Base-by-base conservation (phyloP, 2,329 filamentous ascomycete genomes). In the Sporothrix inflata region DNA sequence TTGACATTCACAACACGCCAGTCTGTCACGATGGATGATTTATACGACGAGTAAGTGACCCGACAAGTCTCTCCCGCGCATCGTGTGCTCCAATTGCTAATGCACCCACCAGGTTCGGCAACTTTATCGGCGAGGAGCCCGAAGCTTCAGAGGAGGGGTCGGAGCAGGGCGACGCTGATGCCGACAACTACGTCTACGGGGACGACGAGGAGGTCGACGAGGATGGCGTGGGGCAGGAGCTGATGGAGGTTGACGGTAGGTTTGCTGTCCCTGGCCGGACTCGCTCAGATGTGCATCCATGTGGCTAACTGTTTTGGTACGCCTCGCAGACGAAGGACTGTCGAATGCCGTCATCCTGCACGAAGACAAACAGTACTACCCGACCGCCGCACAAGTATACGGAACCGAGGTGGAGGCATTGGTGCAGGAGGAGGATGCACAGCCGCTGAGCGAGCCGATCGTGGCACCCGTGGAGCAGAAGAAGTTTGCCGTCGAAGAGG, bases 351-450 rank as follows among this genome's bases (percentile, higher is more conserved):
- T 99, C n/a, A 88, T 99, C 72, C 88, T 99, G 61, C 96, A 99
- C 83, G 96, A 99, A 85, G 96, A 99, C 84, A 99, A 99, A 82
- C 96, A 98, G 81, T 99, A 99, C 82, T 99, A 99, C 80, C 96
- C 96, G 40, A 97, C 94, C n/a, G 96, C 96, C 72, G 91, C 95
- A 79, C 96, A 99, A 81, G 91, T 97, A 55, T 99, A 98, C 80
- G 96, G 96, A 69, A 88, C 90, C 77, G 94, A 96, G 82, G 96
- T 99, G 77, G 96, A 99, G 83, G 96, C 95, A 1, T 84, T 97
- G 81, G 95, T 99, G 49, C 93, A 98, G 79, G 96, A 99, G 82
- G 96, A 98, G 83, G 96, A 99, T 85, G 92, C 94, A 73, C 96
- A 99, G 81, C 92, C 94, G 63, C 87, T 99, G 74, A 90, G 93